These are phyloP conservation scores for Castanea crenata DNA, from an alignment of 306 rosid species.

Conservation along the genomic window DNA sequence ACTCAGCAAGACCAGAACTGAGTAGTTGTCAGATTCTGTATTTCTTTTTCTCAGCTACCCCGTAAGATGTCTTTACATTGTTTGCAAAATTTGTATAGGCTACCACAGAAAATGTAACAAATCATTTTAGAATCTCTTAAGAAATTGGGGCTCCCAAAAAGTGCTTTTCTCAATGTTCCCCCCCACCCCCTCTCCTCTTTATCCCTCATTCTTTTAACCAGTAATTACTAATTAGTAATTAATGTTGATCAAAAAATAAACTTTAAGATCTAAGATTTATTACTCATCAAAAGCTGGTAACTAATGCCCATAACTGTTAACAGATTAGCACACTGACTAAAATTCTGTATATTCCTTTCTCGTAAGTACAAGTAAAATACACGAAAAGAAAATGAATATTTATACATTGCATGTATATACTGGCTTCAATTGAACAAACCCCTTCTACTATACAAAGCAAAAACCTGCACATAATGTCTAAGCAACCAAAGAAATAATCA, in stretches of 20 bases:
- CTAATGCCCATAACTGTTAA: neutral
- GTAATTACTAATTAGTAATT: neutral
- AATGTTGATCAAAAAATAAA: neutral
- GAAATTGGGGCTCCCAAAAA: too few species aligned
- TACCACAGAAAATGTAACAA: too few species aligned
- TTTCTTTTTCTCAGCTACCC: too few species aligned
- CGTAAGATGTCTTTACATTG: too few species aligned
- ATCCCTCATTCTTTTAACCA: too few species aligned
- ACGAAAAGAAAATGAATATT: too few species aligned
- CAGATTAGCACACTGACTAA: neutral
- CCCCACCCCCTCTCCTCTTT: too few species aligned
- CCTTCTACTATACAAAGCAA: conserved; percentile 28
- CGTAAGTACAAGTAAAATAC: conserved; percentile 2
- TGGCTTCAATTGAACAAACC: neutral
- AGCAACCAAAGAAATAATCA: conserved; percentile 19
- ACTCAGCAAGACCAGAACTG: too few species aligned
- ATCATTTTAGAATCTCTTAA: too few species aligned
- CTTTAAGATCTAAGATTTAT: neutral
- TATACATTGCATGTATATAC: conserved; percentile 11
- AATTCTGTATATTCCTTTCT: neutral
- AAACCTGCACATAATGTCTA: neutral
- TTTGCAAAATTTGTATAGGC: too few species aligned
- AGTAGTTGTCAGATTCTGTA: too few species aligned
- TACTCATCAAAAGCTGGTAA: neutral
- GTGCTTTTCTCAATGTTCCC: too few species aligned